Base-by-base conservation (phyloP, 179 eudicot genomes). In the Pouteria campechiana region DNA sequence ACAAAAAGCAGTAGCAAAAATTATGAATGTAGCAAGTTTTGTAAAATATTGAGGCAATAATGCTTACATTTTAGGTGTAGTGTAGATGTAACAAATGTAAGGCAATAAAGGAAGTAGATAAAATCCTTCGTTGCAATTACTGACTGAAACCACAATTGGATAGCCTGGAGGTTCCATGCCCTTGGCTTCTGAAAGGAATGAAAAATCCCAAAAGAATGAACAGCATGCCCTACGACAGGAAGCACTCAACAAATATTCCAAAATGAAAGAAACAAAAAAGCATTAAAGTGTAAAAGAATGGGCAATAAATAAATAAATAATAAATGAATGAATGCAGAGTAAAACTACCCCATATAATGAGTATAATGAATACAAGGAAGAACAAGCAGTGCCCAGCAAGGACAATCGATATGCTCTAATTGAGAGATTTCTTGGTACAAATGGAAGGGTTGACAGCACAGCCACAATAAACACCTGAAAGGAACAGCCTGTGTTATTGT, bases 91-190 rank as follows among this genome's bases (percentile, higher is more conserved):
- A 81, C 82, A 65, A 89, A 86, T 54, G 74, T 76, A 38, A 89
- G 75, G 60, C 83, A 75, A 76, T 85, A 89, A 32, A 85, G 64
- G 48, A 72, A 65, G 68, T 68, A 69, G 65, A 85, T 61, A 44
- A 89, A 89, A 64, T 89, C 95, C 64, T 85, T 89, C 32, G 90
- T 66, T 3, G 63, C 86, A 43, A 86, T 43, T 41, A 89, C 60
- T 3, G 93, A 76, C 54, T 89, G 93, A 49, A 89, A 71, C 97
- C 97, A 89, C 38, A 57, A 52, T 70, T 85, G 95, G 56, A 74
- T 60, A 21, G 81, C 97, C 65, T 81, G 90, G 76, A 89, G 38
- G 58, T 69, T 85, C 95, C 89, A 85, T 48, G 83, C 93, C 54
- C 90, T 67, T 31, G 97, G 95, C 55, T 47, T 81, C 97, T 89